Evolutionary conservation across 164 flowering plant genomes (phyloP).

Genomic region (Euptelea pleiosperma): DNA sequence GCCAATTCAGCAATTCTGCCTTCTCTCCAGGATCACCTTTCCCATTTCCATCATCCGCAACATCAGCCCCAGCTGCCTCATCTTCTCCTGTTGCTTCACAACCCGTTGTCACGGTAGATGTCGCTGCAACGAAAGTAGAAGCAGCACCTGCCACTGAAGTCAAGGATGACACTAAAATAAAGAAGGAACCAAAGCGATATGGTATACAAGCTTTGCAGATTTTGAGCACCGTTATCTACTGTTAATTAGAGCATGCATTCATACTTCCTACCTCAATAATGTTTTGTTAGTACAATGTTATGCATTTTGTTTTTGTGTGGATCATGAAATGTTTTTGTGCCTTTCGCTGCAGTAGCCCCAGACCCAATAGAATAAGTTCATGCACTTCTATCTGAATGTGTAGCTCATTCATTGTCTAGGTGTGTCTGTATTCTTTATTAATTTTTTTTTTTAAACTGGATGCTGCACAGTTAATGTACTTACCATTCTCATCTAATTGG

Average conservation of each 20-base stretch:
- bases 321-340: background rate
- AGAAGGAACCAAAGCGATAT: slow-evolving; percentile 55
- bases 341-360: background rate
- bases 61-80: slow-evolving; percentile 35
- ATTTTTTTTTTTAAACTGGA: background rate
- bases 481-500: background rate
- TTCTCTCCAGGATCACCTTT: slow-evolving; percentile 70
- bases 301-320: background rate
- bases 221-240: background rate
- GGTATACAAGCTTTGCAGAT: slow-evolving; percentile 35
- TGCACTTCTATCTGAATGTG: background rate
- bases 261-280: background rate
- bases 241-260: background rate
- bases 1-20: slow-evolving; percentile 44
- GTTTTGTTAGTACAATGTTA: background rate
- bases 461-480: background rate
- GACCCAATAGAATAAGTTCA: background rate
- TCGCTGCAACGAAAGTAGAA: slow-evolving; percentile 68
- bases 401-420: background rate
- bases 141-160: slow-evolving; percentile 38
- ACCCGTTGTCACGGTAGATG: slow-evolving; percentile 58
- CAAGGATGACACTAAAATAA: slow-evolving; percentile 33
- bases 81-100: slow-evolving; percentile 43
- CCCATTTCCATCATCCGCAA: slow-evolving; percentile 50
- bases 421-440: background rate